phyloP scores from a whole-genome alignment of 2,329 filamentous ascomycete species.

The Metarhizium album region DNA sequence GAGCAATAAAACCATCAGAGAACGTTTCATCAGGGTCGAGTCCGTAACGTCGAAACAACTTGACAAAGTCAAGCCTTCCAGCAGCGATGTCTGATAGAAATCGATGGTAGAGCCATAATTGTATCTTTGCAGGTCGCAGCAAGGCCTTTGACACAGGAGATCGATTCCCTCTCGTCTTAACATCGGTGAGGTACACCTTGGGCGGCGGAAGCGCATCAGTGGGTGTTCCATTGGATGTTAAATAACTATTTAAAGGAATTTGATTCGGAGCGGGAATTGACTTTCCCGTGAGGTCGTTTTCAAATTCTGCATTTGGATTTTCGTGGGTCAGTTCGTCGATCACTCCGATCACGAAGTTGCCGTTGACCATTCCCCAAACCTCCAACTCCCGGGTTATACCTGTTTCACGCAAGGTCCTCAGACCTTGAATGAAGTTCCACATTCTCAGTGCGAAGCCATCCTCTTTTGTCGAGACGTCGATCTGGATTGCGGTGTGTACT shows the following conservation, averaged over 20 bases:
- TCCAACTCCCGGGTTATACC: conserved; percentile 68
- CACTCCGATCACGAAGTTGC: conserved; percentile 74
- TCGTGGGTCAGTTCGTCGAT: conserved; percentile 77
- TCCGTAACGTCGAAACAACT: conserved; percentile 60
- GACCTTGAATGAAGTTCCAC: conserved; percentile 84
- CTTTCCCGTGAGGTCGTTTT: conserved; percentile 41
- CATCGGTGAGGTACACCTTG: conserved; percentile 66
- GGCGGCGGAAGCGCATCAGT: conserved; percentile 2
- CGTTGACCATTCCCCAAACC: conserved; percentile 77
- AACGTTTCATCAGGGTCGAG: conserved; percentile 57
- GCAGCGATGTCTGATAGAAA: conserved; percentile 69
- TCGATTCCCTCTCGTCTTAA: conserved; percentile 68
- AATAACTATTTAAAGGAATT: conserved; percentile 29
- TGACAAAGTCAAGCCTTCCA: conserved; percentile 56
- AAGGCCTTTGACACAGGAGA: conserved; percentile 56
- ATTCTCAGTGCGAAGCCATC: conserved; percentile 73
- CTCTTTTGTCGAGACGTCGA: conserved; percentile 64
- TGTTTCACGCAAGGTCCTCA: conserved; percentile 60
- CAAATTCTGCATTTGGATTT: conserved; percentile 62
- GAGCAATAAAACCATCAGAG: conserved; percentile 67
- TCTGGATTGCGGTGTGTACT: conserved; percentile 64
- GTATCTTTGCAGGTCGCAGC: conserved; percentile 69
- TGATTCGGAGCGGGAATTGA: conserved; percentile 20
- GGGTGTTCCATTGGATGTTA: conserved; percentile 17
- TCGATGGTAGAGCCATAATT: conserved; percentile 81